Evolutionary conservation across 352 stramenopile genomes (phyloP), one percentile per base, ranked within the genome.

Genomic region (Globisporangium okanoganense): DNA sequence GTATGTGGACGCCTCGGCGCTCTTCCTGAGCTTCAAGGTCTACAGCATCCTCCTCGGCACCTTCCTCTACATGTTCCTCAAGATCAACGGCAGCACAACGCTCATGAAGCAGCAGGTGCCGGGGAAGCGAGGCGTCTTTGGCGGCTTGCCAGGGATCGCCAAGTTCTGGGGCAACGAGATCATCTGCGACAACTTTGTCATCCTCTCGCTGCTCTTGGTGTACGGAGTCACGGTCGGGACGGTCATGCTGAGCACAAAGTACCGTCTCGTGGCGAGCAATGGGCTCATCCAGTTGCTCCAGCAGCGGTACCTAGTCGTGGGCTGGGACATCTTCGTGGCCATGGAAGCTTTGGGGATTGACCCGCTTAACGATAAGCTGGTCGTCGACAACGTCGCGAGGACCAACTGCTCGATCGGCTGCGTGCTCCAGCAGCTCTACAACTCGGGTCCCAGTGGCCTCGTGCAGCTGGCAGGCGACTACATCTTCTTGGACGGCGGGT

Each of bases 131-230:
- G 67, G 61, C 9, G 71, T 79, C 3, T 77, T 75, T 24, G 77
- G 73, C 9, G 75, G 75, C 0, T 58, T 65, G 2, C 65, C 73
- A 7, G 60, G 69, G 9, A 59, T 83, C 13, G 53, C 66, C 12
- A 61, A 57, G n/a, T 84, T 87, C 48, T 87, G 75, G 75, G 52
- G 63, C 20, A 85, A 62, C 22, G 75, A 87, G 56, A 79, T 85
- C 58, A 73, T 88, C 36, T 76, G 75, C 22, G 76, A 88, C 40
- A 40, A 27, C 80, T 82, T 47, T 79, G 73, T 76, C 49, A 64
- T 20, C 80, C 62, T 29, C 73, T 85, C 52, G 73, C 82, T 56
- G 68, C 85, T 44, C 72, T 70, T 20, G 75, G 79, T 54, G 65
- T 79, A 40, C 54, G 70, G n/a, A 58, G 70, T 5, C 55, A 80